Conservation (phyloP, 2,329 filamentous ascomycete genomes). For the Cryphonectria radicalis region DNA sequence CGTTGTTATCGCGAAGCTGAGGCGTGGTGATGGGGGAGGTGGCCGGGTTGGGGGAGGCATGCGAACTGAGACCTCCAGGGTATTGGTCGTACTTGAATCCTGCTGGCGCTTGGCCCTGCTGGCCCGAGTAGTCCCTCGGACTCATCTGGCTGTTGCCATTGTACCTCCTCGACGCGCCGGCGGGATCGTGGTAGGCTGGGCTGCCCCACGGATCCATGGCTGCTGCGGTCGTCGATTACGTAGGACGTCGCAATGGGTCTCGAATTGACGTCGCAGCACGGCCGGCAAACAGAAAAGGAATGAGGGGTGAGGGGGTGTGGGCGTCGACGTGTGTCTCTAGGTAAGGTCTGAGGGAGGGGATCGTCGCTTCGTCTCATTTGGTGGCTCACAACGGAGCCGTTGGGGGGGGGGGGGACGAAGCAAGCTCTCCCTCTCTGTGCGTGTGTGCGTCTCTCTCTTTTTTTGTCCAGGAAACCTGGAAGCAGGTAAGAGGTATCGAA, state of each 20-base stretch:
- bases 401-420: neutral
- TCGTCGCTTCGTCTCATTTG: constrained; percentile 1
- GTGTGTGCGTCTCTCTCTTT: neutral
- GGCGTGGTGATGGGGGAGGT: constrained; percentile 62
- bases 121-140: constrained; percentile 32
- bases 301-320: neutral
- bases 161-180: constrained; percentile 67
- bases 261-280: constrained; percentile 24
- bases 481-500: constrained; percentile 19
- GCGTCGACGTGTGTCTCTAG: neutral
- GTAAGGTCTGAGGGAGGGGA: constrained; percentile 10
- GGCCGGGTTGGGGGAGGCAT: constrained; percentile 50
- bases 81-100: constrained; percentile 73
- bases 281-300: neutral
- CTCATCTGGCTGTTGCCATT: constrained; percentile 50
- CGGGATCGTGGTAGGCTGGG: constrained; percentile 68
- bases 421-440: neutral
- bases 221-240: constrained; percentile 33
- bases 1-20: constrained; percentile 71
- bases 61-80: constrained; percentile 50
- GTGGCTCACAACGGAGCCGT: constrained; percentile 15
- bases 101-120: constrained; percentile 49
- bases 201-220: constrained; percentile 62
- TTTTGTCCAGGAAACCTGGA: constrained; percentile 14
- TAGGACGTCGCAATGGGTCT: constrained; percentile 24